phyloP scores from a whole-genome alignment of 805 yeast genomes.

The Saccharomycodes ludwigii region DNA sequence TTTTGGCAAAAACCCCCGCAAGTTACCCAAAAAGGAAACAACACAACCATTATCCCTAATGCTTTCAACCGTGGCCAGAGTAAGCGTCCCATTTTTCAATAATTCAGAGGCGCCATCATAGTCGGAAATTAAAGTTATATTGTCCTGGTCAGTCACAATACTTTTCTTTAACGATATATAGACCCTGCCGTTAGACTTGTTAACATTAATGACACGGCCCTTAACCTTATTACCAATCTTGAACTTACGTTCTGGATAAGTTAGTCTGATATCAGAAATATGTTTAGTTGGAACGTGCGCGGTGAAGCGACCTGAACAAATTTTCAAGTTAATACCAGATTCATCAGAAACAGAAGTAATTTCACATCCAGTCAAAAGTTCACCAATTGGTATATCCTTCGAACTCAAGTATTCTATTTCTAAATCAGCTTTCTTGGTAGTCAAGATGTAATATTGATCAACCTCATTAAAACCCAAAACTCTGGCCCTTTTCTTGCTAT shows the following conservation, averaged over 20 bases:
- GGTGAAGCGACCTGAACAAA: conserved; percentile 50
- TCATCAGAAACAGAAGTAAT: conserved; percentile 39
- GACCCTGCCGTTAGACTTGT: conserved; percentile 34
- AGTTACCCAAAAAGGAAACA: conserved; percentile 68
- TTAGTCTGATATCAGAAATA: conserved; percentile 71
- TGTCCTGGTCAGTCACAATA: conserved; percentile 38
- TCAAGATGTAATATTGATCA: conserved; percentile 56
- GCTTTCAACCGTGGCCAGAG: conserved; percentile 63
- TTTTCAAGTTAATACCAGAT: conserved; percentile 54
- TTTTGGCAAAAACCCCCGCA: conserved; percentile 74
- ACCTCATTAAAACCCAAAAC: conserved; percentile 55
- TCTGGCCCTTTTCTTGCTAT: conserved; percentile 54
- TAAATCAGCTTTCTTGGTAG: conserved; percentile 55
- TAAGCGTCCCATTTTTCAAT: conserved; percentile 27
- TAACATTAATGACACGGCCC: conserved; percentile 53
- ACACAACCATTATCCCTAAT: conserved; percentile 70
- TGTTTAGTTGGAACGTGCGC: conserved; percentile 68
- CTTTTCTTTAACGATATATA: conserved; percentile 73
- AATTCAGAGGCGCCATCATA: conserved; percentile 42
- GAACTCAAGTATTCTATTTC: conserved; percentile 53
- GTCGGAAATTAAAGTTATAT: conserved; percentile 21
- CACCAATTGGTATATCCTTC: conserved; percentile 70
- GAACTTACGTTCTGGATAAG: conserved; percentile 86
- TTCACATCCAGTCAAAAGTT: conserved; percentile 45
- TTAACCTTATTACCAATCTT: conserved; percentile 72